These are phyloP conservation scores for Plasmodium sp. DNA, from an alignment of 169 alveolate genomes.

Conservation along the genomic window DNA sequence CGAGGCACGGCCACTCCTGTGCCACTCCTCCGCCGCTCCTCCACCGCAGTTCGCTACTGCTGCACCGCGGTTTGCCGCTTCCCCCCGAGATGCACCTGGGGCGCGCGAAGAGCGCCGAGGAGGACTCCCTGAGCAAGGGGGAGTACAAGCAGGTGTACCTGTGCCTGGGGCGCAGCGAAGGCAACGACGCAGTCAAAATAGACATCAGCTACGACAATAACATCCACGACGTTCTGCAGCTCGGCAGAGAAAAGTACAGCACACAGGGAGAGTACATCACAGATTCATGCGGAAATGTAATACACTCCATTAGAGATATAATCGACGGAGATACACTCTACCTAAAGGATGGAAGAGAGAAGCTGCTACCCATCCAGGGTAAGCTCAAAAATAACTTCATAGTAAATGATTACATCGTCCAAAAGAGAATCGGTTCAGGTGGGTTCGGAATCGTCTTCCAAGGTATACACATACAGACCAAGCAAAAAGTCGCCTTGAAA, in stretches of 20 bases:
- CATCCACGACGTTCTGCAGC: conserved; percentile 50
- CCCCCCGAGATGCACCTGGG: conserved; percentile 40
- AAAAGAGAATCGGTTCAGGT: conserved; percentile 70
- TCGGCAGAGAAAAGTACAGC: conserved; percentile 52
- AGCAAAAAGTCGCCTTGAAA: conserved; percentile 83
- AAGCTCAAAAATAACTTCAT: conserved; percentile 52
- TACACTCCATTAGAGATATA: conserved; percentile 51
- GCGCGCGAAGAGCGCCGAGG: conserved; percentile 14
- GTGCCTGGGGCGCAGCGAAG: conserved; percentile 21
- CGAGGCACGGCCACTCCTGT: too few relatives aligned
- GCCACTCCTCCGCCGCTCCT: too few relatives aligned
- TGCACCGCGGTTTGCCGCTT: neutral
- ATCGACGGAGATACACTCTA: conserved; percentile 71
- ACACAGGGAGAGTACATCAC: conserved; percentile 47
- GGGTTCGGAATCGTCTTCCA: conserved; percentile 74
- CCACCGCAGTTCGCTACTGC: too few relatives aligned
- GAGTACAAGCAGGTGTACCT: conserved; percentile 67
- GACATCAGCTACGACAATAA: conserved; percentile 48
- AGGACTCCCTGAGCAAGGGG: conserved; percentile 22
- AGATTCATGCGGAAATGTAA: conserved; percentile 47
- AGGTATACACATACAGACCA: conserved; percentile 81
- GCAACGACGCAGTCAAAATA: conserved; percentile 39
- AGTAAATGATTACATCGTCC: conserved; percentile 58
- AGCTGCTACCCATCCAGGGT: neutral
- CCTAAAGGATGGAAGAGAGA: conserved; percentile 35